Percentiles rank a stretch among this genome's conserved stretches.
Conservation (phyloP, 2,329 filamentous ascomycete species). For the Neonectria ditissima region DNA sequence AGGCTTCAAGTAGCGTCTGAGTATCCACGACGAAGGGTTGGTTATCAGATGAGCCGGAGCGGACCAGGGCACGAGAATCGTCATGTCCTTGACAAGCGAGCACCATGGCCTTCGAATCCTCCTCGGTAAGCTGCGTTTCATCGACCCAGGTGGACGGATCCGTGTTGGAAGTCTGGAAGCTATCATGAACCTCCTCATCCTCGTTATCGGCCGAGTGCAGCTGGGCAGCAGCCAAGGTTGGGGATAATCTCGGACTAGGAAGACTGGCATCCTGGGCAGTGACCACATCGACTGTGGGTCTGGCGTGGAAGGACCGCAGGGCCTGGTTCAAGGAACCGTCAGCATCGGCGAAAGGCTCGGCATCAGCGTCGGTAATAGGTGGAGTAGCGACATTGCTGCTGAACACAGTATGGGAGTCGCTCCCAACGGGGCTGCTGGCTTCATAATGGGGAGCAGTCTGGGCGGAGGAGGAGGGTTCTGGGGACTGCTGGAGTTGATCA, state of each 20-base stretch:
- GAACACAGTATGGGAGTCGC: constrained; percentile 70
- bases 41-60: constrained; percentile 36
- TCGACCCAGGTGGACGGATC: constrained; percentile 52
- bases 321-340: constrained; percentile 63
- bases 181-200: constrained; percentile 53
- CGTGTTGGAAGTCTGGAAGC: constrained; percentile 48
- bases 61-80: constrained; percentile 42
- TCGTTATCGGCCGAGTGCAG: constrained; percentile 60
- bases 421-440: constrained; percentile 63
- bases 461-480: constrained; percentile 56
- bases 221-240: constrained; percentile 81
- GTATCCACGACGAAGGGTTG: constrained; percentile 75
- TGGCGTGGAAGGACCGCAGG: constrained; percentile 59
- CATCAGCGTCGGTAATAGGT: constrained; percentile 78
- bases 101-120: constrained; percentile 45
- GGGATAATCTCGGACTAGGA: constrained; percentile 93
- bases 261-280: constrained; percentile 89
- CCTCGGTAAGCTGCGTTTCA: constrained; percentile 56
- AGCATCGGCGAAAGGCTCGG: constrained; percentile 68
- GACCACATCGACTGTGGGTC: constrained; percentile 73
- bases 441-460: constrained; percentile 56
- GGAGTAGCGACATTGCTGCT: constrained; percentile 77
- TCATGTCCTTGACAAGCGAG: constrained; percentile 38
- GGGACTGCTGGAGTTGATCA: constrained; percentile 58
- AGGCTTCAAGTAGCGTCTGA: constrained; percentile 87